A percentile compares a stretch with the other conserved stretches of the same genome.
These are phyloP conservation scores for Trypethelium eluteriae DNA, from an alignment of 495 filamentous ascomycete species.

Conservation along the genomic window DNA sequence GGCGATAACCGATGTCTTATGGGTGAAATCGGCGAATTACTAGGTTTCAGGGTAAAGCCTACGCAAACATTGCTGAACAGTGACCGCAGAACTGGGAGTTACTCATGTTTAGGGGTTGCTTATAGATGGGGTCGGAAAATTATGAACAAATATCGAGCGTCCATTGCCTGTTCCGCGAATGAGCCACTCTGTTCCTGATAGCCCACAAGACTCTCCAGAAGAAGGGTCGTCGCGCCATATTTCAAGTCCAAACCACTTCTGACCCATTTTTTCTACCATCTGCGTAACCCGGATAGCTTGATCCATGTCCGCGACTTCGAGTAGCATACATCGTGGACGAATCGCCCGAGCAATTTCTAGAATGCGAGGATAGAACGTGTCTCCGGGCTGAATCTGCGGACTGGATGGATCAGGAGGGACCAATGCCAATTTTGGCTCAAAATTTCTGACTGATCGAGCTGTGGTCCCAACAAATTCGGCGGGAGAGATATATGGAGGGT, in stretches of 20 bases:
- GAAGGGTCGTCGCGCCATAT: slow-evolving; percentile 46
- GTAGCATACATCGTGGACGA: slow-evolving; percentile 40
- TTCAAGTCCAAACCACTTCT: slow-evolving; percentile 39
- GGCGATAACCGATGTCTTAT: too few relatives aligned
- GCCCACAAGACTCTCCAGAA: not conserved
- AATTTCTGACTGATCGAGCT: slow-evolving; percentile 63
- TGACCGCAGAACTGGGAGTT: too few relatives aligned
- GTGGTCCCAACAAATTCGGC: slow-evolving; percentile 46
- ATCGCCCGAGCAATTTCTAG: slow-evolving; percentile 36
- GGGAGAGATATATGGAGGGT: slow-evolving; percentile 84
- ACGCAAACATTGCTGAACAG: too few relatives aligned
- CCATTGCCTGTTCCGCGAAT: slow-evolving; percentile 20
- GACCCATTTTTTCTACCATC: slow-evolving; percentile 16
- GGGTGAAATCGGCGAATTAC: too few relatives aligned
- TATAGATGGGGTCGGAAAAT: not conserved
- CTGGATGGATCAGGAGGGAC: slow-evolving; percentile 46
- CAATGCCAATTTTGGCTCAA: slow-evolving; percentile 71
- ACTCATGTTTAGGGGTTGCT: not conserved
- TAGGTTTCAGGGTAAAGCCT: too few relatives aligned
- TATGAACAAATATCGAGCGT: slow-evolving; percentile 19
- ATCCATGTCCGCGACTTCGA: slow-evolving; percentile 53
- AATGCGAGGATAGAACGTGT: slow-evolving; percentile 53
- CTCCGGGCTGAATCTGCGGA: slow-evolving; percentile 36
- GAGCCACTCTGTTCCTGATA: not conserved
- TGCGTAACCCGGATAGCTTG: slow-evolving; percentile 33